phyloP scores from a whole-genome alignment of 495 filamentous ascomycete species.

The Aspergillus ellipticus region DNA sequence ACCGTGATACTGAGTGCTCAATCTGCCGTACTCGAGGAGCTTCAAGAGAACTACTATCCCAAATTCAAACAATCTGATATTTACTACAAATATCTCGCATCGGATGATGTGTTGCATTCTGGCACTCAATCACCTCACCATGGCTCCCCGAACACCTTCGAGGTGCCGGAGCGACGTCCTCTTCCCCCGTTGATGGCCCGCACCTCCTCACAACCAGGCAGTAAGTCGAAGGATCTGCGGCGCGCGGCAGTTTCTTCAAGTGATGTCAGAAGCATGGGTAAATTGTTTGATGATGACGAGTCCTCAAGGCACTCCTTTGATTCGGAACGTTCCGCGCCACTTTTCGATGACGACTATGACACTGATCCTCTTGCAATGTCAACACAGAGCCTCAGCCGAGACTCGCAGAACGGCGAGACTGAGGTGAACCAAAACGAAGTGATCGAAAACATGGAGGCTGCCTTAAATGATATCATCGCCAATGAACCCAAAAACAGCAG shows the following conservation, averaged over 20 bases:
- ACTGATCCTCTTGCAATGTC: slow-evolving; percentile 60
- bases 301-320: slow-evolving; percentile 56
- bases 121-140: slow-evolving; percentile 18
- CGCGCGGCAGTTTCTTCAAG: slow-evolving; percentile 56
- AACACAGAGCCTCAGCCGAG: slow-evolving; percentile 52
- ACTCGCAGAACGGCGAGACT: slow-evolving; percentile 46
- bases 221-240: slow-evolving; percentile 46
- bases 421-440: slow-evolving; percentile 50
- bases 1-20: slow-evolving; percentile 79
- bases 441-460: slow-evolving; percentile 90
- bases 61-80: slow-evolving; percentile 88
- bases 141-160: slow-evolving; percentile 24
- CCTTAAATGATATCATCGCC: slow-evolving; percentile 92
- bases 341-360: slow-evolving; percentile 67
- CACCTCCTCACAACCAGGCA: slow-evolving; percentile 36
- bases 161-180: slow-evolving; percentile 34
- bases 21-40: slow-evolving; percentile 73
- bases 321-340: slow-evolving; percentile 47
- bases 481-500: slow-evolving; percentile 63
- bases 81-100: slow-evolving; percentile 91
- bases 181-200: slow-evolving; percentile 42
- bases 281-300: slow-evolving; percentile 45
- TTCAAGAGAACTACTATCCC: slow-evolving; percentile 74
- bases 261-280: slow-evolving; percentile 46
- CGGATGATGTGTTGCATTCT: slow-evolving; percentile 68